Percentiles rank a stretch among this genome's conserved stretches.
These are phyloP conservation scores for Verticillium dahliae DNA, from an alignment of 2,329 filamentous ascomycete species.

Conservation along the genomic window DNA sequence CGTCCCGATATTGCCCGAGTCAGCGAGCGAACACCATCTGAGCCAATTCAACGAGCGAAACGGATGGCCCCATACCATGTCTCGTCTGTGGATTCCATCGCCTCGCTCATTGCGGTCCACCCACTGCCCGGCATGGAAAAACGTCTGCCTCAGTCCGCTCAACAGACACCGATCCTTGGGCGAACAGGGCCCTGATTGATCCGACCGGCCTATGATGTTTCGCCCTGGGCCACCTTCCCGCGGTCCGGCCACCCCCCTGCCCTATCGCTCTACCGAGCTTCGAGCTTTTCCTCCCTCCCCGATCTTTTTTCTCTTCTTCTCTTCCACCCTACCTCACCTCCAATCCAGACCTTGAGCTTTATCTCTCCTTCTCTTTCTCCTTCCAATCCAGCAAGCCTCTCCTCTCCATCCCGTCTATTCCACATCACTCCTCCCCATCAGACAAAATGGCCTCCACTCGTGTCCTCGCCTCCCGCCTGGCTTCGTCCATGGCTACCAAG, in stretches of 20 bases:
- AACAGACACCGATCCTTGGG: background rate
- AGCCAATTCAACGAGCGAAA: background rate
- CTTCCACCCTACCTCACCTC: constrained; percentile 25
- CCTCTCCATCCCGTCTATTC: constrained; percentile 19
- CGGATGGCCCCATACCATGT: background rate
- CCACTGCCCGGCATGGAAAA: background rate
- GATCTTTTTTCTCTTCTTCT: constrained; percentile 29
- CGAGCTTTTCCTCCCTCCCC: constrained; percentile 25
- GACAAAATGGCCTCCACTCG: constrained; percentile 75
- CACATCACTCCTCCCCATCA: constrained; percentile 33
- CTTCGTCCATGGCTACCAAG: constrained; percentile 70
- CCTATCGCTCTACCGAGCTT: constrained; percentile 11
- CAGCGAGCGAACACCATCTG: background rate
- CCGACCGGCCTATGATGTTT: constrained; percentile 11
- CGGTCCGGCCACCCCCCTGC: constrained; percentile 12
- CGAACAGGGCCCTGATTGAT: constrained; percentile 4
- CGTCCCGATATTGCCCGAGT: constrained; percentile 2
- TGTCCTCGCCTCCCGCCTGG: constrained; percentile 72
- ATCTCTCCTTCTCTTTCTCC: constrained; percentile 12
- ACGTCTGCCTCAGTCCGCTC: background rate
- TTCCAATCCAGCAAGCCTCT: constrained; percentile 12
- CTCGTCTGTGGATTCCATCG: background rate
- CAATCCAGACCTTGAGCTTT: constrained; percentile 9
- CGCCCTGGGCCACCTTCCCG: constrained; percentile 13
- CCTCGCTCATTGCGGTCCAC: constrained; percentile 1